Base-by-base conservation (phyloP, 148 eudicot genomes). In the Camellia sinensis region DNA sequence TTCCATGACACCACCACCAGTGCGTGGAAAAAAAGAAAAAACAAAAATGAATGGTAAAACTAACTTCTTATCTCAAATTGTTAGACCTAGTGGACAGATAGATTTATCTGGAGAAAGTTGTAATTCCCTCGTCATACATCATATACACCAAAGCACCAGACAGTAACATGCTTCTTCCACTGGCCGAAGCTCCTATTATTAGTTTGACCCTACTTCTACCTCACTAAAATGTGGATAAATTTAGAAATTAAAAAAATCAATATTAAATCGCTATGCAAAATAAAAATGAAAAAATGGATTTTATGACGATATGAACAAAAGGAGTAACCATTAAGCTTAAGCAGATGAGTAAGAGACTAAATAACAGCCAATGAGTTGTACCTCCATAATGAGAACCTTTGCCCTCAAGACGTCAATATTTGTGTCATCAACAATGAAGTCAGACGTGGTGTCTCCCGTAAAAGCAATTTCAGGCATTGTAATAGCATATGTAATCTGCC, bases 361-460 rank as follows among this genome's bases (percentile, higher is more conserved):
- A 21, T 17, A 73, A 37, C 41, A 63, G 13, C 44, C 54, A 19
- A 72, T 9, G 11, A 7, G 41, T 18, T 17, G 29, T 89, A 96
- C 99, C 98, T 96, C 99, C 97, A 93, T 93, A 52, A 96, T 91
- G 75, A 96, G 97, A 85, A 96, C 84, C 87, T 89, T 93, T 81
- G 97, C 92, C 79, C 78, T 89, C 83, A 95, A 84, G 61, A 83
- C 97, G 79, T 95, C 98, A 78, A 41, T 44, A 82, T 95, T 93
- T 67, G 78, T 64, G 2, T 83, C 77, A 76, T 95, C 94, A 67
- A 79, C 65, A 70, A 93, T 88, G 81, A 95, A 95, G 77, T 95
- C 98, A 37, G 97, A 89, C 83, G 63, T 92, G 4, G 98, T 95
- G 83, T 95, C 98, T 68, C 98, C 98, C 3, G 98, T 93, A 78